Evolutionary conservation across 345 rosid species (phyloP).

Genomic region (Reutealis trisperma): DNA sequence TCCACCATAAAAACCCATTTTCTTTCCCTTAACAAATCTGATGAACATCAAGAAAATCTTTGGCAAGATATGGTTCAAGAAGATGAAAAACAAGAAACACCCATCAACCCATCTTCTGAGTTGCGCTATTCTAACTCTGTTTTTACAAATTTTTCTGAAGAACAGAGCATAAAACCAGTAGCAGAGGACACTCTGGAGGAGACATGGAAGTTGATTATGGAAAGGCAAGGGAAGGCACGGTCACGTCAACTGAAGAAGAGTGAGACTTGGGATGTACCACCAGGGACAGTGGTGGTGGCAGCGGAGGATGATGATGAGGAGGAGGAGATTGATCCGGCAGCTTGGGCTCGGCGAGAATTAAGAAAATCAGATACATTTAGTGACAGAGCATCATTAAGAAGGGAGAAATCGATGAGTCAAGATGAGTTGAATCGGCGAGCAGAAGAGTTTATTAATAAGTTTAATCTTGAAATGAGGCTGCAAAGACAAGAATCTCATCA

Average conservation of each 20-base stretch:
- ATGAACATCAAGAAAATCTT: too few species aligned
- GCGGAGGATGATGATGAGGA: neutral
- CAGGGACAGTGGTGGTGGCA: conserved; percentile 1
- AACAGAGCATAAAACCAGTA: neutral
- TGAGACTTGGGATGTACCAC: conserved; percentile 44
- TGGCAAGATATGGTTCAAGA: neutral
- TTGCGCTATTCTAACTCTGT: neutral
- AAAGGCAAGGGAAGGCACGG: conserved; percentile 26
- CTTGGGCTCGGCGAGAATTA: conserved; percentile 29
- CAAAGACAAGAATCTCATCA: conserved; percentile 48
- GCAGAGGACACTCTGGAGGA: conserved; percentile 39
- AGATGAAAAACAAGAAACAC: conserved; percentile 11
- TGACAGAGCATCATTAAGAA: conserved; percentile 28
- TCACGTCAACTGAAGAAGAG: conserved; percentile 36
- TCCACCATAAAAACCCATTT: neutral
- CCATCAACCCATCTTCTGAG: conserved; percentile 5
- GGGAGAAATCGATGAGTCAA: conserved; percentile 41
- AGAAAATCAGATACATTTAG: conserved; percentile 43
- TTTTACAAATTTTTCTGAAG: neutral
- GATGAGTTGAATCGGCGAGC: conserved; percentile 48
- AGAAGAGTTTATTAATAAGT: conserved; percentile 51
- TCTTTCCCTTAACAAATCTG: too few species aligned
- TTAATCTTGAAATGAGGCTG: conserved; percentile 40
- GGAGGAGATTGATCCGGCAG: conserved; percentile 9
- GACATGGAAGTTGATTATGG: conserved; percentile 50